Evolutionary conservation across 108 stramenopile species (phyloP), one percentile per base, ranked within the genome.

Genomic region (Phaeodactylum tricornutum): DNA sequence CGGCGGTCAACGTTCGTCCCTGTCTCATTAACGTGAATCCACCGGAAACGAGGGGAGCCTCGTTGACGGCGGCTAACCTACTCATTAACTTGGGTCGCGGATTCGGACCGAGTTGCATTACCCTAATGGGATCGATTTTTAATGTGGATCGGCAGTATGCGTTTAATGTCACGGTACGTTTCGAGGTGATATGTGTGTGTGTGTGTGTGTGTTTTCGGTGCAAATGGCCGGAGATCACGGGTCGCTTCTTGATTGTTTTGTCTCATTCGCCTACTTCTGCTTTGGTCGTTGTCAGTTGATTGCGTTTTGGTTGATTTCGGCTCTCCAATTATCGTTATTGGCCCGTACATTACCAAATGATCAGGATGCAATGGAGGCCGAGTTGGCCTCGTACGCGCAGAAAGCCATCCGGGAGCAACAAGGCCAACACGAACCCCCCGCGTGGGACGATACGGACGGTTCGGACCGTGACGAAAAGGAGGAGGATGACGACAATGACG

Each of bases 1-100:
- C 82, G 8, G 51, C 58, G 31, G 82, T 84, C 38, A 79, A 74
- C 61, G 66, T 76, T 21, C 65, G 82, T 16, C 82, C 81, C 5
- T 79, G 77, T 42, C 55, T 84, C 43, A 51, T 80, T 37, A 83
- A 83, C 45, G 74, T 75, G 32, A 83, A 83, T 67, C 81, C 81
- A 36, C 81, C 81, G 15, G 81, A 83, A 63, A 70, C 76, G 4
- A 41, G 81, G 47, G 81, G 81, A 36, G 81, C 81, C 4, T 68
- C 74, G 21, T 42, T 83, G 47, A 83, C 81, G 9, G 74, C 81
- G 3, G 70, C 71, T 25, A 83, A 83, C 47, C 36, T 83, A 8
- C 53, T 83, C 14, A 61, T 83, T 6, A 66, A 72, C 17, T 35
- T 75, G 22, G 81, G 69, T 29, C 58, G 81, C 40, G 81, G 81